Percentiles rank a stretch among this genome's conserved stretches.
Evolutionary conservation across 2,329 filamentous ascomycete genomes (phyloP).

Genomic region (Colletotrichum lentis): DNA sequence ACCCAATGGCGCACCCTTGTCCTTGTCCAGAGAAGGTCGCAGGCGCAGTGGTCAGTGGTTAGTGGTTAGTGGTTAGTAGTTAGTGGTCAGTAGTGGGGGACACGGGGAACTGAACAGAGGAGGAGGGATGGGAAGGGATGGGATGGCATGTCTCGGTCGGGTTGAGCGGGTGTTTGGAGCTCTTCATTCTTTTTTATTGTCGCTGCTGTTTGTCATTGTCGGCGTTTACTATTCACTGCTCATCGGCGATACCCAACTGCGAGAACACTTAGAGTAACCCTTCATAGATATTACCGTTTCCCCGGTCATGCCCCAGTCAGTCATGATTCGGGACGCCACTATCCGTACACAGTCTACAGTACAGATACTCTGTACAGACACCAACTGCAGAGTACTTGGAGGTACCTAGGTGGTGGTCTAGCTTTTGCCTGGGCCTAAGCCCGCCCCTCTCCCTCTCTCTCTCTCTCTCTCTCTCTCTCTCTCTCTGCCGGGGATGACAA

Average conservation of each 20-base stretch:
- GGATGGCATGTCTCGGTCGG: slow-evolving; percentile 4
- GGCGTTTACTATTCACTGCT: neutral
- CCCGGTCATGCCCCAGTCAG: neutral
- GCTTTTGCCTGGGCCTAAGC: neutral
- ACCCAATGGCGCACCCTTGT: slow-evolving; percentile 36
- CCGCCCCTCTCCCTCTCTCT: too few relatives aligned
- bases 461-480: neutral
- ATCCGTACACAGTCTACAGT: too few relatives aligned
- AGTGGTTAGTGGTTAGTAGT: neutral
- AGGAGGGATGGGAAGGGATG: too few relatives aligned
- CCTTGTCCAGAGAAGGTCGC: neutral
- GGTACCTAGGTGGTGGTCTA: too few relatives aligned
- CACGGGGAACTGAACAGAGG: slow-evolving; percentile 2
- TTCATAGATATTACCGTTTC: too few relatives aligned
- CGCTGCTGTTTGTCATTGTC: neutral
- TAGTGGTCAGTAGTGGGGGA: neutral
- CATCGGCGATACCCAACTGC: neutral
- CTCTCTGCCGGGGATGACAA: neutral
- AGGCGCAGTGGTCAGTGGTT: too few relatives aligned
- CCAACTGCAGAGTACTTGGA: too few relatives aligned
- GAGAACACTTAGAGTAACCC: too few relatives aligned
- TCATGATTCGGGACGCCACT: too few relatives aligned
- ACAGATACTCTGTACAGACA: too few relatives aligned
- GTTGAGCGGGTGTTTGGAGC: neutral
- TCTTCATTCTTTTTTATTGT: neutral